A percentile compares a stretch with the other conserved stretches of the same genome.
These are phyloP conservation scores for Wickerhamomyces kurtzmanii DNA, from an alignment of 805 yeast species.

Conservation along the genomic window DNA sequence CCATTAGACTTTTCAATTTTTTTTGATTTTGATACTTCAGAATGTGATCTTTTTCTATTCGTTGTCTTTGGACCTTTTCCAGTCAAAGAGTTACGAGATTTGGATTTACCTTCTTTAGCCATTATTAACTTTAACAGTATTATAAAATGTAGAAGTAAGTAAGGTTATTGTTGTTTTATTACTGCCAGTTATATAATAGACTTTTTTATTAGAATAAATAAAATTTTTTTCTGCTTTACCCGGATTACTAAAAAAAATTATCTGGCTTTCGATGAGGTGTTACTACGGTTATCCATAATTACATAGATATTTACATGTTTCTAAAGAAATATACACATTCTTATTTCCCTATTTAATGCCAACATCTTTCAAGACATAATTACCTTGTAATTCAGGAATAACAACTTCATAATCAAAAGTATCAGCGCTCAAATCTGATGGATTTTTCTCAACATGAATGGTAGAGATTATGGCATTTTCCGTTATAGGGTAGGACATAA, in stretches of 20 bases:
- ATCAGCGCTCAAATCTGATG: constrained; percentile 31
- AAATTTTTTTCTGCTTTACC: too few relatives aligned
- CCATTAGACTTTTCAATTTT: constrained; percentile 18
- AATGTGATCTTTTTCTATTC: constrained; percentile 15
- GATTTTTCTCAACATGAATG: constrained; percentile 64
- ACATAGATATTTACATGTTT: too few relatives aligned
- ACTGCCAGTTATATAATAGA: too few relatives aligned
- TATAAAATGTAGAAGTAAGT: too few relatives aligned
- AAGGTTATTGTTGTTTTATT: too few relatives aligned
- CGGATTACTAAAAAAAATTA: too few relatives aligned
- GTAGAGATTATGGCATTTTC: constrained; percentile 55
- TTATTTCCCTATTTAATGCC: constrained; percentile 12
- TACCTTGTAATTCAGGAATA: constrained; percentile 46
- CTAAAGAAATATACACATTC: too few relatives aligned
- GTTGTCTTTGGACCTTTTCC: constrained; percentile 2
- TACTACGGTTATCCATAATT: too few relatives aligned
- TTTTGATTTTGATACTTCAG: constrained; percentile 20
- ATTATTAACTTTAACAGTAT: too few relatives aligned
- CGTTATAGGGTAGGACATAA: constrained; percentile 44
- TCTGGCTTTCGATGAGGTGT: too few relatives aligned
- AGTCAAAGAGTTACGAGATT: neutral
- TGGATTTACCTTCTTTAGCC: too few relatives aligned
- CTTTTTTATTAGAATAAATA: too few relatives aligned
- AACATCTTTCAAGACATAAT: constrained; percentile 7
- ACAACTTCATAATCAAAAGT: constrained; percentile 61